phyloP scores from a whole-genome alignment of 768 basidiomycete genomes.

The Mycena chlorophos region DNA sequence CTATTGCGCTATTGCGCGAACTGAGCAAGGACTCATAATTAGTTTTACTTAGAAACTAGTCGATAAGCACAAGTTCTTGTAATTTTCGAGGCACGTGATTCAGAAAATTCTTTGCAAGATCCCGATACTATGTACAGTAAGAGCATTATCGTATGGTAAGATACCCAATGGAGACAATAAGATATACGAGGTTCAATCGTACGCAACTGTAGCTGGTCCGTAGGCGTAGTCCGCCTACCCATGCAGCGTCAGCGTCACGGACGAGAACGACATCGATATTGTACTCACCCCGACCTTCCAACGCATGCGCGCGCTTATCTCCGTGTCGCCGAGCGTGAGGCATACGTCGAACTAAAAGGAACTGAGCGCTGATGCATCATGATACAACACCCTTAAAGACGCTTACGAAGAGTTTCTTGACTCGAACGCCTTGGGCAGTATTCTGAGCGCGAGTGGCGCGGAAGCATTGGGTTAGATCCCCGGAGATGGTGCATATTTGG shows the following conservation, averaged over 20 bases:
- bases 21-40: constrained; percentile 1
- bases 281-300: constrained; percentile 21
- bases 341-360: constrained; percentile 20
- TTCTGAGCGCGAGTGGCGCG: background rate
- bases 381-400: background rate
- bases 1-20: constrained; percentile 17
- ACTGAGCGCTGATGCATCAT: background rate
- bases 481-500: constrained; percentile 14
- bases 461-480: constrained; percentile 8
- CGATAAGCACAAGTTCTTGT: background rate
- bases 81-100: too few relatives aligned
- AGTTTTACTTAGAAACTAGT: background rate
- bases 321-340: constrained; percentile 22
- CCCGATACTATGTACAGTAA: too few relatives aligned
- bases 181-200: constrained; percentile 4
- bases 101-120: too few relatives aligned
- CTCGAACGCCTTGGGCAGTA: background rate
- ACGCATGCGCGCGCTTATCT: constrained; percentile 21
- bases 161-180: background rate
- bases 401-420: background rate
- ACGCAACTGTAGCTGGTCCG: constrained; percentile 23
- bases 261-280: too few relatives aligned
- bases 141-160: background rate
- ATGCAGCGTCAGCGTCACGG: background rate
- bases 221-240: constrained; percentile 12